These are phyloP conservation scores for Carallia pectinifolia DNA, from an alignment of 345 rosid genomes.

Conservation along the genomic window DNA sequence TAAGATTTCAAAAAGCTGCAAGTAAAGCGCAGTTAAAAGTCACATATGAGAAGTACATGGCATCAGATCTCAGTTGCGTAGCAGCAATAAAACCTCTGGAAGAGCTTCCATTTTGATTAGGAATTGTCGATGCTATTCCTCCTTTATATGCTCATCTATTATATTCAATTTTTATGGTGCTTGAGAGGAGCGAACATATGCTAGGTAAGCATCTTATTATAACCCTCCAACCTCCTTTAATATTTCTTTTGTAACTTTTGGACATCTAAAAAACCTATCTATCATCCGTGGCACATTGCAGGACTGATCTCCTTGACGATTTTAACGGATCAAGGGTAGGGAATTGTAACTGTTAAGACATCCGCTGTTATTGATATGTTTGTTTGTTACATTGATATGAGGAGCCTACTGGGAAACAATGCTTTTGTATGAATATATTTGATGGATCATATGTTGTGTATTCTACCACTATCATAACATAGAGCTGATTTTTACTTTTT, in stretches of 20 bases:
- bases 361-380: too few relatives aligned
- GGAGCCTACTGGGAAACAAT: too few relatives aligned
- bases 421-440: too few relatives aligned
- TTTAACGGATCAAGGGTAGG: not conserved
- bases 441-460: too few relatives aligned
- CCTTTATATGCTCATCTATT: too few relatives aligned
- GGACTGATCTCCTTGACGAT: not conserved
- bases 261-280: not conserved
- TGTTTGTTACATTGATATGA: too few relatives aligned
- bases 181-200: too few relatives aligned
- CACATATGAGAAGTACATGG: slow-evolving; percentile 68
- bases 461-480: too few relatives aligned
- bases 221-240: not conserved
- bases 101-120: slow-evolving; percentile 34
- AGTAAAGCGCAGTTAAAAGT: slow-evolving; percentile 56
- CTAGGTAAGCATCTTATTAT: too few relatives aligned
- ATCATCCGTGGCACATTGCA: not conserved
- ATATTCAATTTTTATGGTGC: too few relatives aligned
- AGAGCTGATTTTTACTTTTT: too few relatives aligned
- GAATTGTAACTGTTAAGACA: too few relatives aligned
- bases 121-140: not conserved
- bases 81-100: slow-evolving; percentile 66
- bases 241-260: not conserved
- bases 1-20: slow-evolving; percentile 71
- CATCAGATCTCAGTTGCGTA: slow-evolving; percentile 42